These are phyloP conservation scores for Mycena albidolilacea DNA, from an alignment of 768 basidiomycete genomes.

Conservation along the genomic window DNA sequence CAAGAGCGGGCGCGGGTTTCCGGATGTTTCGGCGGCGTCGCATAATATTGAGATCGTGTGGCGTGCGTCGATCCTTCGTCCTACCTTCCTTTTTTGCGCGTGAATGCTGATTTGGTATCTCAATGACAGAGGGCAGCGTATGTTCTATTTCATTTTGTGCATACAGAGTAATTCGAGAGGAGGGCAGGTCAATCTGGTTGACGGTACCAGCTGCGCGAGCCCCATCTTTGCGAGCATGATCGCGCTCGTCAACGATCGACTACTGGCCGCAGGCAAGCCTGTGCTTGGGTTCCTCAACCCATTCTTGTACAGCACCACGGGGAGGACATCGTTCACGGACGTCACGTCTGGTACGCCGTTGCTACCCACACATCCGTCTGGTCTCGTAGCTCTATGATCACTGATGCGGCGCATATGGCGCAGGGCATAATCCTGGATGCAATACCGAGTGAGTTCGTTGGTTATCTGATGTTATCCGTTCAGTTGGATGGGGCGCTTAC, in stretches of 20 bases:
- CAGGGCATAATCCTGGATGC: conserved; percentile 26
- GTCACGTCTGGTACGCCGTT: conserved; percentile 15
- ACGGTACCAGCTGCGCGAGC: conserved; percentile 61
- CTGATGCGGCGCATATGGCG: background rate
- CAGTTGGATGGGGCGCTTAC: background rate
- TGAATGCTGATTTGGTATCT: too few species aligned
- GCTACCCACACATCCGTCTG: background rate
- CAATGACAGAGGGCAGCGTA: too few species aligned
- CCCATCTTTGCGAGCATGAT: conserved; percentile 62
- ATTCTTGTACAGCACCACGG: conserved; percentile 42
- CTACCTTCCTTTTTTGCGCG: background rate
- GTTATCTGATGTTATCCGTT: background rate
- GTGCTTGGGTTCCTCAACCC: conserved; percentile 52
- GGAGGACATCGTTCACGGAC: conserved; percentile 24
- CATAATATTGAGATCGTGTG: conserved; percentile 48
- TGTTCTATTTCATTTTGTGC: background rate
- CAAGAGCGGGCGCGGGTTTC: conserved; percentile 27
- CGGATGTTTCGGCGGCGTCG: conserved; percentile 39
- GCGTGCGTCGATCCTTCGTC: conserved; percentile 8
- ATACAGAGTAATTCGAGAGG: background rate
- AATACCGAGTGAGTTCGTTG: conserved; percentile 19
- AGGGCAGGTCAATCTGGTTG: conserved; percentile 34
- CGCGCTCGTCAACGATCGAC: conserved; percentile 61
- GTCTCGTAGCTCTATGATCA: background rate
- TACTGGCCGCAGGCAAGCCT: conserved; percentile 46